Base-by-base conservation (phyloP, 192 early-diverging fungal species). In the Linderina pennispora region DNA sequence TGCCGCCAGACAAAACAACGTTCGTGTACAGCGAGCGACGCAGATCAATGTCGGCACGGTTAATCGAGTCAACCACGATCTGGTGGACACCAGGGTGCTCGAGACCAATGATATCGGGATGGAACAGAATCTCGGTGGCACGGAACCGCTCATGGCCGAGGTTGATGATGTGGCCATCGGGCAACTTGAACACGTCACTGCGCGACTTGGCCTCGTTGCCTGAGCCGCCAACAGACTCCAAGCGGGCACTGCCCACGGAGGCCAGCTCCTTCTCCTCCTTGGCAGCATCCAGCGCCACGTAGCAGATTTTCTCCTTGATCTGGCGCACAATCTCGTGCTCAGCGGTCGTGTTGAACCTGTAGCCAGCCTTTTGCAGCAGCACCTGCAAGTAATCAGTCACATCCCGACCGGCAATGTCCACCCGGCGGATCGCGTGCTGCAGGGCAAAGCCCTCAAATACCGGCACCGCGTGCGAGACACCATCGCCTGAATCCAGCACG, bases 371-470 rank as follows among this genome's bases (percentile, higher is more conserved):
- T 38, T 91, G 88, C 22, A 99, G 79, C 41, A 97, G 77, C n/a
- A 97, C 53, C 50, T 92, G 90, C 38, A 99, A 71, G 45, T 92
- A 75, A 38, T 93, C 86, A 21, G 96, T 99, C 11, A 99, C 82
- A 63, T 99, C 94, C 48, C 91, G 83, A 20, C 94, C 96, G 9
- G 93, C 96, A 52, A 99, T 74, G 50, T 99, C 96, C 31, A 96
- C 83, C 43, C 96, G 77, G 25, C 87, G 77, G 34, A 99, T 90
- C 19, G 93, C 94, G 51, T 99, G 85, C 13, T 88, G 89, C 43
- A 97, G 83, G 35, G 93, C 91, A 59, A 94, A 99, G 23, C 94
- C 94, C 70, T 97, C 94, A 60, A 87, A 97, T 0, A 97, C 92
- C 25, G 94, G 96, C 8, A 98, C 89, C 7, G 90, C 71, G 45